Evolutionary conservation across 2,329 filamentous ascomycete species (phyloP).

Genomic region (Periconia digitata): DNA sequence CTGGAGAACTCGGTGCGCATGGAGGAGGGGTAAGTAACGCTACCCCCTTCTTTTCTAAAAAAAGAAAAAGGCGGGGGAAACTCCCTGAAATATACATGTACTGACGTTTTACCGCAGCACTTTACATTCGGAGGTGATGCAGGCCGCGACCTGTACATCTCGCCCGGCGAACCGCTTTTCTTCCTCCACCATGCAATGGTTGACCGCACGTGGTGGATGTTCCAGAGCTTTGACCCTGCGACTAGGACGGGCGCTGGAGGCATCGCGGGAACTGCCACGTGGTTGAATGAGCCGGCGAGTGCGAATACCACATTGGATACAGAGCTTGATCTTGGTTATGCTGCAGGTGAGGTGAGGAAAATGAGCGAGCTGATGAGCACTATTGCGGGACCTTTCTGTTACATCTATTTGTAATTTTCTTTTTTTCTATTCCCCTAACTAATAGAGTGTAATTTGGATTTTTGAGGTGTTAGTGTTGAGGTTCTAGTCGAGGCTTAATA

Average conservation of each 20-base stretch:
- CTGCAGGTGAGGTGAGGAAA: slow-evolving; percentile 21
- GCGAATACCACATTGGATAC: slow-evolving; percentile 50
- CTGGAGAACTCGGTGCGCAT: slow-evolving; percentile 30
- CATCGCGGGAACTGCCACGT: slow-evolving; percentile 50
- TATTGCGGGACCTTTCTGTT: slow-evolving; percentile 36
- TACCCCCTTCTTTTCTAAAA: no score
- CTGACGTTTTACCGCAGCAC: no score
- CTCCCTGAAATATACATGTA: no score
- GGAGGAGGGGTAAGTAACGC: no score
- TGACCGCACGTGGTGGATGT: slow-evolving; percentile 51
- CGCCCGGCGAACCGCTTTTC: slow-evolving; percentile 34
- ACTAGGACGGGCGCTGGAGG: slow-evolving; percentile 23
- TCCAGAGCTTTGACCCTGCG: slow-evolving; percentile 45
- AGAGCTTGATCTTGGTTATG: slow-evolving; percentile 44
- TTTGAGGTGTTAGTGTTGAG: not conserved
- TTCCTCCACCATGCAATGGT: slow-evolving; percentile 50
- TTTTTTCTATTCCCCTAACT: not conserved
- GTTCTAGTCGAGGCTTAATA: not conserved
- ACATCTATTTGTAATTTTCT: slow-evolving; percentile 29
- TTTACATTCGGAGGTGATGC: slow-evolving; percentile 21
- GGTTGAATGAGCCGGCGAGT: slow-evolving; percentile 47
- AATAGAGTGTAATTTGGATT: not conserved
- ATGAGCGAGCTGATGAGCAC: slow-evolving; percentile 34
- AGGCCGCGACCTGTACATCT: slow-evolving; percentile 13
- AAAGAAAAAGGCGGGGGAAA: no score